These are phyloP conservation scores for Skeletonema marinoi DNA, from an alignment of 108 stramenopile genomes.

Conservation along the genomic window DNA sequence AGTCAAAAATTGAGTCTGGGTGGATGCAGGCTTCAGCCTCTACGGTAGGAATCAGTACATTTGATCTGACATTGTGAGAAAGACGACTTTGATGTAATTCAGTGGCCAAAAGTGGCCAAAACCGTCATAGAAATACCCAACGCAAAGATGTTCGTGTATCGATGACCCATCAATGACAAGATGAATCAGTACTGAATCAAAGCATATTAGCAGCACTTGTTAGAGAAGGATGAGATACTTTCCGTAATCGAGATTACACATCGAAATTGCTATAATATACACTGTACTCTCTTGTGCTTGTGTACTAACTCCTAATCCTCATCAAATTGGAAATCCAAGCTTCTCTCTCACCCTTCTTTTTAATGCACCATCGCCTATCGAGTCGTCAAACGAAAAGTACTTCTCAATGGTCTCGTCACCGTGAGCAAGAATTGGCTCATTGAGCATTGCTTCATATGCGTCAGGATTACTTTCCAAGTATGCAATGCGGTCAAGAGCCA, in stretches of 20 bases:
- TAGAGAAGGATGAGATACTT: no score
- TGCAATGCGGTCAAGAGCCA: slow-evolving; percentile 37
- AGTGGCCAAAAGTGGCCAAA: no score
- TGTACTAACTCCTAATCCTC: not conserved
- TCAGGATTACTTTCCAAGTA: slow-evolving; percentile 41
- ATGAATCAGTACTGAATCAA: no score
- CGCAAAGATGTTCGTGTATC: no score
- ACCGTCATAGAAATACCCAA: no score
- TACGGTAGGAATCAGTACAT: not conserved
- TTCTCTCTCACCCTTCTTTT: slow-evolving; percentile 30
- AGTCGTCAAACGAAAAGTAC: slow-evolving; percentile 54
- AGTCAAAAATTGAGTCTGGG: not conserved
- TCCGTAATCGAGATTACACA: no score
- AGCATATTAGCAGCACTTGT: no score
- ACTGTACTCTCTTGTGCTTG: not conserved
- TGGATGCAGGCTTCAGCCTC: not conserved
- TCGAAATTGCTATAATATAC: no score
- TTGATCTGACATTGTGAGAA: not conserved
- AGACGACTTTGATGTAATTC: not conserved
- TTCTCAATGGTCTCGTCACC: slow-evolving; percentile 35
- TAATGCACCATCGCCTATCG: slow-evolving; percentile 26
- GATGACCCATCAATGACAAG: no score
- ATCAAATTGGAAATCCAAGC: slow-evolving; percentile 1
- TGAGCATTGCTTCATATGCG: slow-evolving; percentile 31
- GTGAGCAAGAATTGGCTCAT: slow-evolving; percentile 41